A percentile compares a stretch with the other conserved stretches of the same genome.
Evolutionary conservation across 176 grass and related monocot genomes (phyloP).

Genomic region (Aegilops longissima): DNA sequence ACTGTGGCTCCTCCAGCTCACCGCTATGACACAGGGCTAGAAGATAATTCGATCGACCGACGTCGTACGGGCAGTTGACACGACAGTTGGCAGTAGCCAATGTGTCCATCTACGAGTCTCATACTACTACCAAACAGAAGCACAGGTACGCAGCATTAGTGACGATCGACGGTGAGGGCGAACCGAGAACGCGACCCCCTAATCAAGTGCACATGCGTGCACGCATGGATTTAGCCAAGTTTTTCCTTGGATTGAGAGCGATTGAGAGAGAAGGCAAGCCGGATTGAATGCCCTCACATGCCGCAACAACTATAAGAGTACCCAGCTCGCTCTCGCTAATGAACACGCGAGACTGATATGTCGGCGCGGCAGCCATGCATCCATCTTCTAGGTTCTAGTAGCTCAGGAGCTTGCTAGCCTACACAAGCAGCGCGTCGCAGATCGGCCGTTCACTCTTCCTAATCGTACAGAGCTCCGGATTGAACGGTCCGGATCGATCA

Average conservation of each 20-base stretch:
- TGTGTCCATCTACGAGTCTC: not conserved
- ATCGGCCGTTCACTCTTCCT: too few species aligned
- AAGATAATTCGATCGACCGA: not conserved
- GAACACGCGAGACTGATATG: not conserved
- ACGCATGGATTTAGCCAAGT: not conserved
- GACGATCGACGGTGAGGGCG: too few species aligned
- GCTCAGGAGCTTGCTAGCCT: not conserved
- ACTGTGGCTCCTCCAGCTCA: too few species aligned
- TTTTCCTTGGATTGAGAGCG: not conserved
- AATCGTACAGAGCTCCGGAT: too few species aligned
- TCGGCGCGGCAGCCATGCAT: not conserved
- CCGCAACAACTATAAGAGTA: not conserved
- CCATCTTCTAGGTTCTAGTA: too few species aligned
- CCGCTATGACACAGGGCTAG: not conserved
- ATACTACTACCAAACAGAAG: too few species aligned
- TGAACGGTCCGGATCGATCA: too few species aligned
- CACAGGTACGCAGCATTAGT: too few species aligned
- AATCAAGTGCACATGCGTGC: not conserved
- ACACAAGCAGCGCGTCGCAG: too few species aligned
- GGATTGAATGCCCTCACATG: constrained; percentile 33
- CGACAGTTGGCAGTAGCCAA: not conserved
- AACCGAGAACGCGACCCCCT: not conserved
- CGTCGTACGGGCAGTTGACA: not conserved
- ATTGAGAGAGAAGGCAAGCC: not conserved
- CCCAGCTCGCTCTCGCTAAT: not conserved